phyloP scores from a whole-genome alignment of 2,329 filamentous ascomycete species.

The Myrmaecium sp. region DNA sequence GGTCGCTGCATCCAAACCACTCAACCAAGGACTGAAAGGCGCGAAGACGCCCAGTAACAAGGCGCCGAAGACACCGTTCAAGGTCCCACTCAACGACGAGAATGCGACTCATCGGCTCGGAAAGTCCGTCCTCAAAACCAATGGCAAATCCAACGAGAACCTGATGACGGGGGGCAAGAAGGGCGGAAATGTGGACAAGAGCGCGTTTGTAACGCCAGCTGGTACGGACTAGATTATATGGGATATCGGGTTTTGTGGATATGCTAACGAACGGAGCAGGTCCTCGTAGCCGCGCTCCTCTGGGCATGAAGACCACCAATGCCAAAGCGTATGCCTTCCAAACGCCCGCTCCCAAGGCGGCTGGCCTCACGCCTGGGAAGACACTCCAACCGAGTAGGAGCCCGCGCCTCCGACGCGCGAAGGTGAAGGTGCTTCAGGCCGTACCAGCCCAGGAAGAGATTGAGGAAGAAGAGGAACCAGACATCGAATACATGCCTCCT shows the following conservation, averaged over 20 bases:
- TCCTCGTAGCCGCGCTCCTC: constrained; percentile 55
- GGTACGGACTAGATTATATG: constrained; percentile 37
- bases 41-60: constrained; percentile 67
- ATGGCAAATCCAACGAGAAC: constrained; percentile 41
- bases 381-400: constrained; percentile 43
- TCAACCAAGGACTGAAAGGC: constrained; percentile 44
- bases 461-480: constrained; percentile 44
- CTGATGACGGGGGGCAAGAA: constrained; percentile 34
- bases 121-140: constrained; percentile 41
- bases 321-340: constrained; percentile 59
- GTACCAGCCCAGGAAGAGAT: constrained; percentile 28
- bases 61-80: constrained; percentile 69
- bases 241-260: background rate
- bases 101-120: constrained; percentile 51
- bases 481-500: constrained; percentile 82
- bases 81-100: constrained; percentile 65
- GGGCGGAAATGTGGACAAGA: constrained; percentile 35
- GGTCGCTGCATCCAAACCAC: constrained; percentile 51
- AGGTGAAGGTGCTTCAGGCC: constrained; percentile 46
- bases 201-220: constrained; percentile 61
- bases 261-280: constrained; percentile 21
- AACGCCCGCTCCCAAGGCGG: constrained; percentile 44
- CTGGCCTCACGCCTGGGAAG: constrained; percentile 30
- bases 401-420: constrained; percentile 34
- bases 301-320: constrained; percentile 94